A percentile compares a stretch with the other conserved stretches of the same genome.
These are phyloP conservation scores for Coprinellus micaceus DNA, from an alignment of 768 basidiomycete genomes.

Conservation along the genomic window DNA sequence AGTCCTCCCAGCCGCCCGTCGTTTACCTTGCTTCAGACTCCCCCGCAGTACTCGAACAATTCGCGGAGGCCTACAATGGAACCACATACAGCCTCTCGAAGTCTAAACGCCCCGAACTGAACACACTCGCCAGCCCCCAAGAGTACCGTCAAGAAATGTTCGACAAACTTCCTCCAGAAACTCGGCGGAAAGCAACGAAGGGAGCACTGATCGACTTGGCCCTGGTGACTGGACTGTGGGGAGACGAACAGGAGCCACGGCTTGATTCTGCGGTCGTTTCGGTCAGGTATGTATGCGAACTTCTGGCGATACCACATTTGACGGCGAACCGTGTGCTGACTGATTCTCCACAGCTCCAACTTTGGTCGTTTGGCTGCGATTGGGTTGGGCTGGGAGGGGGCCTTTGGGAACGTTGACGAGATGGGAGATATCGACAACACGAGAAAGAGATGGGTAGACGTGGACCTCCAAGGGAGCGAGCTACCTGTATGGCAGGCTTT, in stretches of 20 bases:
- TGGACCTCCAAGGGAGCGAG: slow-evolving; percentile 56
- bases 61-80: slow-evolving; percentile 36
- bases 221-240: slow-evolving; percentile 61
- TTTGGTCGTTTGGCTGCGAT: slow-evolving; percentile 57
- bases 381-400: slow-evolving; percentile 59
- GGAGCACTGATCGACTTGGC: slow-evolving; percentile 72
- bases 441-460: slow-evolving; percentile 56
- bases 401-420: slow-evolving; percentile 51
- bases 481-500: slow-evolving; percentile 59
- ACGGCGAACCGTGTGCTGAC: no score
- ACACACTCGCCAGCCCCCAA: slow-evolving; percentile 43
- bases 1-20: no score
- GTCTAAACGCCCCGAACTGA: slow-evolving; percentile 40
- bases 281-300: slow-evolving; percentile 47
- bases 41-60: slow-evolving; percentile 38
- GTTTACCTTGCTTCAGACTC: slow-evolving; percentile 68
- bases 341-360: slow-evolving; percentile 47
- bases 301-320: no score
- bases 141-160: slow-evolving; percentile 58
- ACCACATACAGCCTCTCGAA: slow-evolving; percentile 43
- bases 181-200: slow-evolving; percentile 48
- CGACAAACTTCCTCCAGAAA: slow-evolving; percentile 31
- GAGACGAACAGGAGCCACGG: slow-evolving; percentile 34
- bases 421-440: slow-evolving; percentile 45
- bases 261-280: slow-evolving; percentile 58